Evolutionary conservation across 75 land plant species (phyloP).

Genomic region (Sequoia sempervirens): DNA sequence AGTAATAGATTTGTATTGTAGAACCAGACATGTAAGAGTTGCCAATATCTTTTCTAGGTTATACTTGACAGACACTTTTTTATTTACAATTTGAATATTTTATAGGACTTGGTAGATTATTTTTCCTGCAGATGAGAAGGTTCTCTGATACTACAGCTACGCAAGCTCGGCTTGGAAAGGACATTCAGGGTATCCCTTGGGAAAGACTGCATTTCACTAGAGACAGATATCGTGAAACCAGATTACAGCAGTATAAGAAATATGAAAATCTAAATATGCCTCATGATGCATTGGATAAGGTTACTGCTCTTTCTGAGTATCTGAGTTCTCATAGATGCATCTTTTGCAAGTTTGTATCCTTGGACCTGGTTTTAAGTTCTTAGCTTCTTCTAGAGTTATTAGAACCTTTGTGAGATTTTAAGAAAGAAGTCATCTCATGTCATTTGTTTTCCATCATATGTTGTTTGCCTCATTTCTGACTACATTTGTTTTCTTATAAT

Average conservation of each 20-base stretch:
- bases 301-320: slow-evolving; percentile 4
- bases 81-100: background rate
- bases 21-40: slow-evolving; percentile 12
- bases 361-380: background rate
- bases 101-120: background rate
- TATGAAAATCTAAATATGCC: slow-evolving; percentile 65
- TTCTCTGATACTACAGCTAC: slow-evolving; percentile 57
- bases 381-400: background rate
- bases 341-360: background rate
- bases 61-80: background rate
- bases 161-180: slow-evolving; percentile 74
- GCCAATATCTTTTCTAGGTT: background rate
- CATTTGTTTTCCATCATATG: background rate
- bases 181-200: slow-evolving; percentile 91
- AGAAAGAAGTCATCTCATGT: background rate
- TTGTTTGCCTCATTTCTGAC: background rate
- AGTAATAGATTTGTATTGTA: background rate
- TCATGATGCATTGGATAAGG: slow-evolving; percentile 60
- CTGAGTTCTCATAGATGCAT: background rate
- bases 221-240: slow-evolving; percentile 59
- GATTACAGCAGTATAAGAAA: slow-evolving; percentile 79
- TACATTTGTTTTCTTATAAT: background rate
- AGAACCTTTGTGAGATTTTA: background rate
- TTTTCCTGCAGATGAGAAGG: slow-evolving; percentile 7
- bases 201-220: slow-evolving; percentile 64